Evolutionary conservation across 2,329 filamentous ascomycete species (phyloP), one percentile per base, ranked within the genome.

Genomic region (Aspergillus tamarii): DNA sequence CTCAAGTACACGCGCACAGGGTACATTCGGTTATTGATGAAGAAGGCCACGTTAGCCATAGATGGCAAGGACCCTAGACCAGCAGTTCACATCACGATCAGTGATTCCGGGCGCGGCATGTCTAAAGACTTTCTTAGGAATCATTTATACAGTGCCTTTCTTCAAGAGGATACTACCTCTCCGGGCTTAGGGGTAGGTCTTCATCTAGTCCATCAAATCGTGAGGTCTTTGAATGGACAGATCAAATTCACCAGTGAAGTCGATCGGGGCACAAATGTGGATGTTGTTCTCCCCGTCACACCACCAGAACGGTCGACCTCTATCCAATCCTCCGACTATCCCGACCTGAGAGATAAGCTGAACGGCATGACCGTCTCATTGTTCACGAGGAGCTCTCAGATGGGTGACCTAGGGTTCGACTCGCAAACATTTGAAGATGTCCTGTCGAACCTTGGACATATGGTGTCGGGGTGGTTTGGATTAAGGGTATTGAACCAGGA

Each of bases 151-250:
- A 83, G 81, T 0, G 84, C 87, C 0, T 90, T 90, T 66, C 76
- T 81, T 0, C 87, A 90, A 64, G 88, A 89, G 68, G 81, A 88
- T 45, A 72, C 75, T 1, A 73, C 89, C 0, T 77, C 82, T 0
- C 80, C 83, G 0, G 88, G 88, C 0, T 84, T 85, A 0, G 88
- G 88, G 0, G 78, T 90, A 0, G 88, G 88, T 0, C 76, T 90
- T 26, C 85, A 83, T 57, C 81, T 89, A 2, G 87, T 89, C 0
- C 80, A 82, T 34, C 57, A 77, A 72, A 67, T 77, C 69, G 68
- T 75, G 10, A 66, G 67, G 45, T 70, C 65, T 6, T 54, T 74
- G 8, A 46, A 65, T 21, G 72, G 72, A 0, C 61, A 67, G 6
- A 71, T 75, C 14, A 57, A 72, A 2, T 67, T 75, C 41, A 46